Evolutionary conservation across 495 filamentous ascomycete genomes (phyloP), one percentile per base, ranked within the genome.

Genomic region (Aspergillus conjunctus): DNA sequence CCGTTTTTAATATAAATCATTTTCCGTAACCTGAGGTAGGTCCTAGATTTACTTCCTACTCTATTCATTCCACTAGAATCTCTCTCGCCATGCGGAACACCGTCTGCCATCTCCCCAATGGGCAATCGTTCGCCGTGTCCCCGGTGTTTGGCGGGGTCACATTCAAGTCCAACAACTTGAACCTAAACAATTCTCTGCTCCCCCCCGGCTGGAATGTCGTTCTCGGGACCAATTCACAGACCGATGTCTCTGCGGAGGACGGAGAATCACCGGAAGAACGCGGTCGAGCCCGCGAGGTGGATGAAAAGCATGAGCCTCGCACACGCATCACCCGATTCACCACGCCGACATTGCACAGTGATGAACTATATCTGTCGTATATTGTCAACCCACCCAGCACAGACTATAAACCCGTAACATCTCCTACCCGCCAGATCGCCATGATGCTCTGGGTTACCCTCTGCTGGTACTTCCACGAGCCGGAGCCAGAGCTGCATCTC

Each of bases 391-490:
- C 92, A 0, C 89, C 88, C 50, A 89, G 79, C 65, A 83, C 70
- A 65, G 91, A 96, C 49, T 95, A 88, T 80, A 91, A 90, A 64
- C 86, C 91, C 0, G 81, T 85, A 11, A 84, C 74, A 26, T 95
- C 91, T 49, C 91, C 90, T 0, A 92, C 91, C 0, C 79, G 92
- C 33, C 90, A 92, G 73, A 88, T 96, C 58, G 93, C 93, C 58
- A 90, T 96, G 90, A 93, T 97, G 91, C 83, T 98, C 7, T 98
- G 93, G 92, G 85, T 91, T 30, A 92, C 91, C 1, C 75, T 98
- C 33, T 95, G 88, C 73, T 98, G 95, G 95, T 98, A 98, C 76
- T 98, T 98, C 70, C 92, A 97, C 60, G 76, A 83, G 66, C 71
- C 75, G 0, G 68, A 77, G 44, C 81, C 81, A 1, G 76, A 82